Evolutionary conservation across 306 rosid genomes (phyloP), one percentile per base, ranked within the genome.

Genomic region (Prunus fruticosa): DNA sequence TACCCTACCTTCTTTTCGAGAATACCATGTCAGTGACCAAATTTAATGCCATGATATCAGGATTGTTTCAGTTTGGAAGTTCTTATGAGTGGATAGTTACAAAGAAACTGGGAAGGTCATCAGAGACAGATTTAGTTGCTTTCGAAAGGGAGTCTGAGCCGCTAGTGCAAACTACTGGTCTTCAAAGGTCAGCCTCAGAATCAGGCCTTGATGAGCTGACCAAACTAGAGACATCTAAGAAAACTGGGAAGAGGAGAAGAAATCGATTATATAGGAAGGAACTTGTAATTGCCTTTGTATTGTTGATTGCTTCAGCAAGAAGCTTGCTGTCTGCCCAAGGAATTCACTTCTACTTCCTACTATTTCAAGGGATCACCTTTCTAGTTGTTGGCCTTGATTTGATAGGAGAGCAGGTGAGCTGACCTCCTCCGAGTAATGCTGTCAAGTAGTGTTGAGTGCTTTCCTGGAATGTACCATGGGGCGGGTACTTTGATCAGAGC

Each of bases 71-170:
- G 73, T 86, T 95, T 7, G 97, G 97, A 77, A 92, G 96, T 82
- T 95, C 97, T 38, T 95, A 95, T 2, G 97, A 95, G 83, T 95
- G 99, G 99, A 86, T 95, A 76, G 99, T 95, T 45, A 95, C 99
- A 2, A 95, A 95, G 76, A 95, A 95, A 67, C 72, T 91, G 78
- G 99, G 99, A 83, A 88, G 99, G 86, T 95, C 99, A 27, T 95
- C 99, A 2, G 99, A 92, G 84, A 82, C 90, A 2, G 97, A 95
- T 81, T 82, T 95, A 84, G 86, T 95, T 70, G 75, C 97, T 60
- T 87, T 77, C 0, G 97, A 88, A 85, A 92, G 81, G 84, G 93
- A 91, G 76, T 82, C 93, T 4, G 87, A 78, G 30, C 92, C 96
- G 69, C 87, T 95, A 54, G 66, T 86, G 74, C 84, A 69, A 78